A percentile compares a stretch with the other conserved stretches of the same genome.
These are phyloP conservation scores for Vitis cinerea DNA, from an alignment of 164 flowering plant species.

Conservation along the genomic window DNA sequence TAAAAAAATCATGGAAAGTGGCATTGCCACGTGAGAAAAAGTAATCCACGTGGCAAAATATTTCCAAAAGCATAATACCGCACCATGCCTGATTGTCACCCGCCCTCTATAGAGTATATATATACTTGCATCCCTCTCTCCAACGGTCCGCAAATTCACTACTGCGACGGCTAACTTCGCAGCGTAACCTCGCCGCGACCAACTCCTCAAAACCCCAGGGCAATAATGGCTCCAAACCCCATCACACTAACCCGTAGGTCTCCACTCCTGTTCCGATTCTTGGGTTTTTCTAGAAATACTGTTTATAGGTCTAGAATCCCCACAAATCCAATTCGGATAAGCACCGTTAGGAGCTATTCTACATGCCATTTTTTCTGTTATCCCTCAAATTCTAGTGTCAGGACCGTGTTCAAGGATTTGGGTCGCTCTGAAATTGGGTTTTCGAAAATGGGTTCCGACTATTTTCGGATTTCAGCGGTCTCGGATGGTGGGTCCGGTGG, in stretches of 20 bases:
- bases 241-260: constrained; percentile 20
- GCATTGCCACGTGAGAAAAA: no score
- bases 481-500: constrained; percentile 49
- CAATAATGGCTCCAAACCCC: constrained; percentile 28
- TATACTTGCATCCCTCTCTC: no score
- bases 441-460: constrained; percentile 16
- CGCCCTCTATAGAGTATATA: no score
- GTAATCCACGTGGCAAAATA: no score
- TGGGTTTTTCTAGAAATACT: constrained; percentile 21
- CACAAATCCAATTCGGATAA: constrained; percentile 10
- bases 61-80: no score
- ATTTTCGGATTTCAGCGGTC: constrained; percentile 37
- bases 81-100: no score
- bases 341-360: constrained; percentile 12
- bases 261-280: constrained; percentile 20
- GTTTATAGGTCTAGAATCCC: constrained; percentile 12
- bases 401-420: constrained; percentile 14
- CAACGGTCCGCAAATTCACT: no score
- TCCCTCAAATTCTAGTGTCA: constrained; percentile 15
- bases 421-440: constrained; percentile 17
- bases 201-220: background rate
- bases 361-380: constrained; percentile 4
- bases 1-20: no score
- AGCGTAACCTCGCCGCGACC: no score
- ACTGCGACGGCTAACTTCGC: no score